Evolutionary conservation across 1,139 yeast genomes (phyloP), one percentile per base, ranked within the genome.

Genomic region (Scheffersomyces stambukii): DNA sequence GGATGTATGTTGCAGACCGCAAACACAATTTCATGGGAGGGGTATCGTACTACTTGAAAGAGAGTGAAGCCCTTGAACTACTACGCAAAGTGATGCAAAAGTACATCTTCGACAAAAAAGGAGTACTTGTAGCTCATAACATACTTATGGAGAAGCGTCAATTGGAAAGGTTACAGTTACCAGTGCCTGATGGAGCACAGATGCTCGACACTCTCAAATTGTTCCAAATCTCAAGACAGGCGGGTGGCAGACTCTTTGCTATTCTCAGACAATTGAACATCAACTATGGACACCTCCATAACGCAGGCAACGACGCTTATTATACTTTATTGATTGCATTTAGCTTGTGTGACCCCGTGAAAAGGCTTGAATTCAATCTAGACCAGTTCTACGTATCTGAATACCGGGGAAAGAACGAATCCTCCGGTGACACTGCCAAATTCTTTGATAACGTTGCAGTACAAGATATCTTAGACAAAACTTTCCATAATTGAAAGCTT

Each of bases 221-320:
- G 4, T 75, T 73, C 61, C 43, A 51, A 7, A 38, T 63, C 6
- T 57, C 75, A 4, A 65, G 73, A 4, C 43, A 52, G 12, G 51
- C 55, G 14, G 76, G 76, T 16, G 63, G 74, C 3, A 66, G 74
- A 2, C 52, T 84, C 25, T 65, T 75, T 14, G 75, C 69, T 13
- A 57, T 77, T 1, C 56, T 83, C 13, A 58, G 74, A 30, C 51
- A 63, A 25, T 58, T 79, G 20, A 62, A 63, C 15, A 64, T 84
- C 5, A 85, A 88, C 0, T 75, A 77, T 47, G 67, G 80, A 1
- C 71, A 64, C 37, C 54, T 82, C 27, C 94, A 83, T 48, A 84
- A 84, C 47, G 94, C 89, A 2, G 89, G 83, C n/a, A 84, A 84
- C 46, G 95, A 84, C 50, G 78, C 93, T 2, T 79, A 79, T 45